Evolutionary conservation across 225 moss, liverwort and hornwort genomes (phyloP).

Genomic region (Marchantia paleacea): DNA sequence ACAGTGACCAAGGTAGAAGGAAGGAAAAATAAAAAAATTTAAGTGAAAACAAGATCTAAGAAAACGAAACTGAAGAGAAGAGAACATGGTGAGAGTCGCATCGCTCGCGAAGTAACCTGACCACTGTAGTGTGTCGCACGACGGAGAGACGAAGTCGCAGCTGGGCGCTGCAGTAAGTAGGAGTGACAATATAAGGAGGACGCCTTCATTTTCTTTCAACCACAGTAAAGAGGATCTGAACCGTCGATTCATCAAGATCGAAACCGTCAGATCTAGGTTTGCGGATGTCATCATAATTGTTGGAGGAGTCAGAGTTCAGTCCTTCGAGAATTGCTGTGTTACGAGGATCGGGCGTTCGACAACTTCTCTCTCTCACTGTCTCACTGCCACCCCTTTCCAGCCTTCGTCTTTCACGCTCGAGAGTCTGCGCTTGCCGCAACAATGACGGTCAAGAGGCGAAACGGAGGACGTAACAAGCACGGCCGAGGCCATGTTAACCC

Average conservation of each 20-base stretch:
- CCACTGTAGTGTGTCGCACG: no score
- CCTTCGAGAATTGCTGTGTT: background rate
- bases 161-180: no score
- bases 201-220: no score
- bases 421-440: background rate
- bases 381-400: background rate
- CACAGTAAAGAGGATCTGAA: no score
- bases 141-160: no score
- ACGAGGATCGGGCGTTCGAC: background rate
- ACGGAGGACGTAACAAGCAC: slow-evolving; percentile 93
- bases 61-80: no score
- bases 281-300: background rate
- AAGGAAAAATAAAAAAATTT: no score
- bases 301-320: background rate
- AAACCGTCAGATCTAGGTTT: slow-evolving; percentile 10
- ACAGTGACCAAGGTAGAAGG: no score
- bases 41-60: no score
- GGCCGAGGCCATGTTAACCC: slow-evolving; percentile 94
- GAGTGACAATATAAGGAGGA: no score
- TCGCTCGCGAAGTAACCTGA: no score
- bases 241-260: background rate
- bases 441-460: slow-evolving; percentile 83
- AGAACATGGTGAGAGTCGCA: no score
- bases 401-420: background rate
- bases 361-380: background rate